Evolutionary conservation across 805 yeast genomes (phyloP).

Genomic region (Lachancea thermotolerans): DNA sequence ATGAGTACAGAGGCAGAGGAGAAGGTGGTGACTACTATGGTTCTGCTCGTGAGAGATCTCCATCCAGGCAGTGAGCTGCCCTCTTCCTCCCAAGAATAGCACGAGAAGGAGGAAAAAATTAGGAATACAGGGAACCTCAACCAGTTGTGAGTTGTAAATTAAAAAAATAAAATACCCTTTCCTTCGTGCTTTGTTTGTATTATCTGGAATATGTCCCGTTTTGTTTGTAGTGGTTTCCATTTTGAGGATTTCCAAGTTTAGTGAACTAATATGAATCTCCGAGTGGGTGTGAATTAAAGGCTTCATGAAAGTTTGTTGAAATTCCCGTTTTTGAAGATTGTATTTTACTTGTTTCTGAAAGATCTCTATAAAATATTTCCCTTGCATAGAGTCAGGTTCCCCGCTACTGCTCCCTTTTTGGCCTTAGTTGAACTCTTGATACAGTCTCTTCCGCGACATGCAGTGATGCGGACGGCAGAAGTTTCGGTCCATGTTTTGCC

Average conservation of each 20-base stretch:
- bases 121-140: neutral
- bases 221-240: slow-evolving; percentile 9
- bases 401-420: too few relatives aligned
- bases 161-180: neutral
- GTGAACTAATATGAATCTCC: slow-evolving; percentile 3
- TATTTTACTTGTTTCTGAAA: slow-evolving; percentile 4
- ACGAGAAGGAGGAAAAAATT: neutral
- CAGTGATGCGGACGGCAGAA: too few relatives aligned
- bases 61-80: slow-evolving; percentile 54
- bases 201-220: slow-evolving; percentile 8
- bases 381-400: neutral
- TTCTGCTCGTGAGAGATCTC: slow-evolving; percentile 59
- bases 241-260: slow-evolving; percentile 4
- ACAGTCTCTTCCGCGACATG: too few relatives aligned
- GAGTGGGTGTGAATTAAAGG: neutral
- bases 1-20: slow-evolving; percentile 46
- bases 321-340: slow-evolving; percentile 1
- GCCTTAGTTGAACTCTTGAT: too few relatives aligned
- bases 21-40: slow-evolving; percentile 40
- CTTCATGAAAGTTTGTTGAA: too few relatives aligned
- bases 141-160: neutral
- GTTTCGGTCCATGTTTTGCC: too few relatives aligned
- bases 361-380: slow-evolving; percentile 5
- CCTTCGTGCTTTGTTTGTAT: slow-evolving; percentile 10
- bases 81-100: neutral